These are phyloP conservation scores for Tulasnella sp. DNA, from an alignment of 768 basidiomycete genomes.

Conservation along the genomic window DNA sequence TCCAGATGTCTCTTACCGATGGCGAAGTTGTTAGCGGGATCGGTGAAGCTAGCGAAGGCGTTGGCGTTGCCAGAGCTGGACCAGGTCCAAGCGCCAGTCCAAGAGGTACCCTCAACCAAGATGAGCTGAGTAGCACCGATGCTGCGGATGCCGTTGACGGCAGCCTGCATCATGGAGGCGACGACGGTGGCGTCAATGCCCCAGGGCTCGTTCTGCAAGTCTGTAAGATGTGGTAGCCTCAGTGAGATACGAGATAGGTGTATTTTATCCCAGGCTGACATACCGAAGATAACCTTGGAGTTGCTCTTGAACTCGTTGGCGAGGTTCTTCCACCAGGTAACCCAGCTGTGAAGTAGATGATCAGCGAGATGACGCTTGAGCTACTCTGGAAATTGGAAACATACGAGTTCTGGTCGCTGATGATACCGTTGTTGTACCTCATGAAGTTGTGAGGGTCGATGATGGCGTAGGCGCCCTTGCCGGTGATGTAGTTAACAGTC, in stretches of 20 bases:
- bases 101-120: conserved; percentile 51
- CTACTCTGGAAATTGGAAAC: background rate
- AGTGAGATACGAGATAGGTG: background rate
- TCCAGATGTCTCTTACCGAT: conserved; percentile 48
- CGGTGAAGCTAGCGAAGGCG: conserved; percentile 57
- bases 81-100: conserved; percentile 68
- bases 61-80: conserved; percentile 58
- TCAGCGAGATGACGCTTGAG: conserved; percentile 13
- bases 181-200: conserved; percentile 57
- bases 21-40: conserved; percentile 65
- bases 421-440: conserved; percentile 58
- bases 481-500: conserved; percentile 63
- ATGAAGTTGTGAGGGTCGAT: conserved; percentile 66
- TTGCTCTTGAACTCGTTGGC: conserved; percentile 55
- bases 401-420: conserved; percentile 52
- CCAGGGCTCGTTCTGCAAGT: conserved; percentile 69
- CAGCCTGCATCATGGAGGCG: conserved; percentile 64
- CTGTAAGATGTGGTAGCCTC: background rate
- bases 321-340: conserved; percentile 57
- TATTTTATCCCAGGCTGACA: background rate
- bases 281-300: conserved; percentile 25
- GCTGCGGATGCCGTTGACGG: conserved; percentile 65
- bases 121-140: conserved; percentile 60
- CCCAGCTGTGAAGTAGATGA: conserved; percentile 14
- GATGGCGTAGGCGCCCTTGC: conserved; percentile 60